Base-by-base conservation (phyloP, 192 early-diverging fungal genomes). In the Backusella luteola region DNA sequence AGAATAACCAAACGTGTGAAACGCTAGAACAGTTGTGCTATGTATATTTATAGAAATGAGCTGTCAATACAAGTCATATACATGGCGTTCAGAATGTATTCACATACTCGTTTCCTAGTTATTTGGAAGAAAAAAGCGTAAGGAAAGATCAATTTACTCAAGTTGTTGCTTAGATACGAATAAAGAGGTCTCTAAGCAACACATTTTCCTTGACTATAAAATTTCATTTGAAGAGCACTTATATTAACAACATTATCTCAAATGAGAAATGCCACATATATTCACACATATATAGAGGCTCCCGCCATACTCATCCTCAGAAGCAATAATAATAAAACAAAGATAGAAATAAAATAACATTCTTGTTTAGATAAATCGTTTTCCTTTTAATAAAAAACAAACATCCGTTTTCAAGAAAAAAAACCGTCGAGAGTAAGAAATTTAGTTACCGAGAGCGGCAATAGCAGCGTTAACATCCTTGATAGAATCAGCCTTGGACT, bases 401-500 rank as follows among this genome's bases (percentile, higher is more conserved):
- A 63, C 56, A 63, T 63, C 56, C 56, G 29, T 26, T 63, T 63
- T 63, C 56, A 63, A 63, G 46, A 49, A 49, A 49, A 49, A 49
- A 49, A 49, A 44, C 15, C 19, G 46, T 49, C 46, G 46, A 49
- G 26, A 63, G 23, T 29, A 4, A 21, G n/a, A 56, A 56, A 56
- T 53, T 85, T 91, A 91, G 84, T 91, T 84, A 73, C 90, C 90
- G 71, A 85, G 79, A 76, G 85, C 83, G 59, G 77, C 85, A 66
- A 91, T 84, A 74, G 85, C 79, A 76, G 85, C 81, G 76, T 91
- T 86, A 83, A 89, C 81, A 68, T 84, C 81, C 71, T 86, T 86
- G 74, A 89, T 80, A 73, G 87, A 79, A 84, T 80, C 76, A 70
- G 81, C 84, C 86, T 89, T 86, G 81, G 80, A 84, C 34, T 78